Evolutionary conservation across 2,329 filamentous ascomycete genomes (phyloP).

Genomic region (Thielaviopsis euricoi): DNA sequence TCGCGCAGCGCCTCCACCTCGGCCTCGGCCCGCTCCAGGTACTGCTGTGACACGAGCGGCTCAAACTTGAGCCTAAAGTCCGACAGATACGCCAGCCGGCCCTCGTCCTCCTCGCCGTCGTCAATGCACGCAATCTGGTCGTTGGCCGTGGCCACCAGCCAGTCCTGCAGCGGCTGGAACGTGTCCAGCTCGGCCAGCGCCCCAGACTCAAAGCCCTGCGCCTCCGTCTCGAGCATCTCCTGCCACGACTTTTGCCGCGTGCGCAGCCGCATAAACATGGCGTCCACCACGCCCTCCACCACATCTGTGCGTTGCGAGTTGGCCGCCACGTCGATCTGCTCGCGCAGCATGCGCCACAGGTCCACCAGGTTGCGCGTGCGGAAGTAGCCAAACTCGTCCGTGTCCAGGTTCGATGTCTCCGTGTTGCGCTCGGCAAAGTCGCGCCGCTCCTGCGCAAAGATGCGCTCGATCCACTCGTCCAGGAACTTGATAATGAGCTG

Average conservation of each 20-base stretch:
- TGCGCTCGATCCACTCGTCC: conserved; percentile 94
- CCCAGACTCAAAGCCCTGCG: conserved; percentile 49
- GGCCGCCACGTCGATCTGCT: conserved; percentile 74
- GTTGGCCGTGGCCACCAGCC: conserved; percentile 92
- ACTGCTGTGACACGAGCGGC: conserved; percentile 62
- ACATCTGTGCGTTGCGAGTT: conserved; percentile 80
- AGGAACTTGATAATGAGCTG: conserved; percentile 89
- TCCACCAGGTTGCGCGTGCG: conserved; percentile 83
- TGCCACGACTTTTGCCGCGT: conserved; percentile 75
- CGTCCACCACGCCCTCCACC: conserved; percentile 84
- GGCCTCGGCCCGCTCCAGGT: conserved; percentile 54
- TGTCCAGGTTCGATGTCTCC: conserved; percentile 61
- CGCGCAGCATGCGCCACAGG: conserved; percentile 93
- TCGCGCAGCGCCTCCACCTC: conserved; percentile 67
- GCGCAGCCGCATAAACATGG: conserved; percentile 82
- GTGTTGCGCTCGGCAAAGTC: conserved; percentile 64
- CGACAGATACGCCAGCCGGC: conserved; percentile 64
- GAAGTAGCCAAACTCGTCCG: conserved; percentile 78
- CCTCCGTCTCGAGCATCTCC: conserved; percentile 74
- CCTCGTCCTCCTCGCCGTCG: conserved; percentile 61
- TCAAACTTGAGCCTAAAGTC: conserved; percentile 75
- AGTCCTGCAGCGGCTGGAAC: conserved; percentile 76
- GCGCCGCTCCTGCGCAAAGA: conserved; percentile 65
- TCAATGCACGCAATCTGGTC: conserved; percentile 98
- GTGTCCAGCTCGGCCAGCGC: conserved; percentile 39